Base-by-base conservation (phyloP, 108 stramenopile species). In the Pelagomonas calceolata region DNA sequence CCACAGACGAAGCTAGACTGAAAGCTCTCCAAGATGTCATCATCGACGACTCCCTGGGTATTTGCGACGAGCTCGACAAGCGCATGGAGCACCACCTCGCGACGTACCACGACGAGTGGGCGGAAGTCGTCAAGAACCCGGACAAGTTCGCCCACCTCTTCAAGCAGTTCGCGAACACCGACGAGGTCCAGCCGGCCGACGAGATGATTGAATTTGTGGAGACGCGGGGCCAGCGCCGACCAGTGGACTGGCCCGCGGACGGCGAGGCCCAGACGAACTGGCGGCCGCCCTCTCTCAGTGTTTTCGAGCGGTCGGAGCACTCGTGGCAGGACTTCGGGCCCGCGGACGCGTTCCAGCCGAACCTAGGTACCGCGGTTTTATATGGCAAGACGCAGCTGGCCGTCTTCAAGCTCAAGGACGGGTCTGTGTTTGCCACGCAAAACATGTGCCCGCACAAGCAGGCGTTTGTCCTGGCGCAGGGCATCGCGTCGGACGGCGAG, bases 401-500 rank as follows among this genome's bases (percentile, higher is more conserved):
- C 34, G 86, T 94, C 34, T 94, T 92, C 82, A 92, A 92, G 80
- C 89, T 89, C 74, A 87, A 66, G 16, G 65, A 79, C 36, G 88
- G 87, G 0, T 88, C 89, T 75, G 89, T 89, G 87, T 89, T 90
- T 65, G 88, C 80, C 73, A 90, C 91, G 39, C 91, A 91, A 73
- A 94, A 94, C 70, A 92, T 94, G 90, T 92, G 93, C 73, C 92
- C 92, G 14, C 92, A 93, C 84, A 91, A 89, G 70, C 90, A 93
- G 77, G 92, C 93, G 0, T 91, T 94, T 75, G 93, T 94, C 12
- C 79, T 94, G 33, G 92, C 93, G 26, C 90, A 91, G 73, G 93
- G 93, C 64, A 88, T 94, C 64, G 85, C 91, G 33, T 92, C 92
- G 29, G 91, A 88, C 75, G 76, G 63, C 66, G 85, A 75, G 30